Evolutionary conservation across 352 stramenopile species (phyloP).

Genomic region (Globisporangium orthogonon): DNA sequence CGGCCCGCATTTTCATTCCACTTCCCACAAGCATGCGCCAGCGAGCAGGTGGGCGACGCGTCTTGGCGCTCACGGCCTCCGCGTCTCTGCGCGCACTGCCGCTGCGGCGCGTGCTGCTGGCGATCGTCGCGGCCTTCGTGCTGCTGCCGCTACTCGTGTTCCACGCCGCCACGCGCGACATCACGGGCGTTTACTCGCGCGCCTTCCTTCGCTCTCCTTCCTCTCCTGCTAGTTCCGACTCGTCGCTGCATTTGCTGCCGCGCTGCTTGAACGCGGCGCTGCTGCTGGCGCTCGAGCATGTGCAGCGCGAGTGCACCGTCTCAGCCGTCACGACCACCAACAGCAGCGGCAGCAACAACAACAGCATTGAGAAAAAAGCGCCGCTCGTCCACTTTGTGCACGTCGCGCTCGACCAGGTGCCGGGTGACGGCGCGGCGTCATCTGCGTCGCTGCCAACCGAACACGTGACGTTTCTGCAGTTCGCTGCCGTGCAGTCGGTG

Average conservation of each 20-base stretch:
- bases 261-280: conserved; percentile 19
- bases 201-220: conserved; percentile 2
- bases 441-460: conserved; percentile 6
- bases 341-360: neutral
- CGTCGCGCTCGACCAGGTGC: conserved; percentile 21
- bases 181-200: conserved; percentile 3
- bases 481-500: conserved; percentile 27
- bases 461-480: conserved; percentile 33
- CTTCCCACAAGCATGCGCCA: too few relatives aligned
- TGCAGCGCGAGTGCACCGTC: neutral
- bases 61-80: conserved; percentile 4
- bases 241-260: conserved; percentile 5
- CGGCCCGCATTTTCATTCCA: too few relatives aligned
- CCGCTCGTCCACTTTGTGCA: conserved; percentile 30
- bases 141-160: conserved; percentile 23
- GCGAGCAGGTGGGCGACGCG: neutral
- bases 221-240: too few relatives aligned
- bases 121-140: conserved; percentile 24
- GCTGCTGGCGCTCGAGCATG: neutral
- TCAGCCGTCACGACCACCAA: too few relatives aligned
- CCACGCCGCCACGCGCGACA: conserved; percentile 25
- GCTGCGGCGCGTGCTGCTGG: conserved; percentile 20
- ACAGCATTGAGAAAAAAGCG: neutral
- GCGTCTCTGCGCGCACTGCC: conserved; percentile 8
- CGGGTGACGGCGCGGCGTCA: neutral